Base-by-base conservation (phyloP, 106 monocot genomes). In the Agapanthus africanus region DNA sequence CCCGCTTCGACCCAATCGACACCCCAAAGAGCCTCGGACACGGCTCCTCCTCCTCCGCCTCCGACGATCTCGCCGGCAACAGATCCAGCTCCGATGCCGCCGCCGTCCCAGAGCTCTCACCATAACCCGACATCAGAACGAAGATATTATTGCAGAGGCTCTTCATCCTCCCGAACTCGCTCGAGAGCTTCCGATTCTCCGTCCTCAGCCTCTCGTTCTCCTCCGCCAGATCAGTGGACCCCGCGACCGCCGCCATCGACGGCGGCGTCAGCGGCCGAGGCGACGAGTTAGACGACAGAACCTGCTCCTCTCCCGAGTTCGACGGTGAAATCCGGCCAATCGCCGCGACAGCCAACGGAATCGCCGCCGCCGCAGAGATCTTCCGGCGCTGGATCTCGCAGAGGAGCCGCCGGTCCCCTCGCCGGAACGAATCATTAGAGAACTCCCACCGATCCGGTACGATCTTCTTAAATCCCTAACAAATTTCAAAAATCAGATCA, bases 391-490 rank as follows among this genome's bases (percentile, higher is more conserved):
- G 82, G 61, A 90, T 85, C 59, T 83, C 83, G 54, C 83, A 67
- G 9, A 85, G 78, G 3, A 86, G 71, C n/a, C 64, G 31, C 72
- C 70, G 74, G 16, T 89, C 89, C 16, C 89, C 89, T 42, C 74
- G 59, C 22, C 68, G 73, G 82, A 89, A 89, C 63, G 74, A 84
- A 13, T 89, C 89, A 71, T 89, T 89, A 18, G 82, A 79, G 59
- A 89, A 89, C 44, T 89, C 89, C 89, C 89, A 89, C 30, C 85
- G 73, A 74, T 89, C 89, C 1, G 85, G 79, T 25, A 85, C 82
- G 42, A 82, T 72, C 72, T 89, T 89, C 64, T 81, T 70, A 65
- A 89, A 89, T 35, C 90, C 90, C 90, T 90, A 63, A 27, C 54
- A 36, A 56, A 67, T 23, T 40, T 7, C 37, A 66, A n/a, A 32